Conservation (phyloP, 164 flowering plant species). For the Tinospora cordifolia region DNA sequence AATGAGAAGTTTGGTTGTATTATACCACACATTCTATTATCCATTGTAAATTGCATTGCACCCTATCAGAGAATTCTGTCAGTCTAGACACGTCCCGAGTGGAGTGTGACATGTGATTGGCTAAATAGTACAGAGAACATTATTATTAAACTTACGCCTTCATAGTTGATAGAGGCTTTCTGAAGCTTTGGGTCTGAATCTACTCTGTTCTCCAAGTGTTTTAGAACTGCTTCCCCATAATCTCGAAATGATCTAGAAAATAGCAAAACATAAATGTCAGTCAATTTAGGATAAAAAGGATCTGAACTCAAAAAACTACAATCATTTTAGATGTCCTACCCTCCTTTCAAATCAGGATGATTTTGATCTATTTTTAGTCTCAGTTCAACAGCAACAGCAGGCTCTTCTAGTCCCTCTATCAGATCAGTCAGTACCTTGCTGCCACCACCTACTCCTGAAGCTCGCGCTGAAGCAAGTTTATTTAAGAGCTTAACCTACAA, state of each 20-base stretch:
- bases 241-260: conserved; percentile 71
- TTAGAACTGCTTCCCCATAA: conserved; percentile 88
- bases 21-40: too few relatives aligned
- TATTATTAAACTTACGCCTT: conserved; percentile 63
- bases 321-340: conserved; percentile 36
- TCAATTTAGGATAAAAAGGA: not conserved
- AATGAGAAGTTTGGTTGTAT: too few relatives aligned
- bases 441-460: conserved; percentile 57
- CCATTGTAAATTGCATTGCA: too few relatives aligned
- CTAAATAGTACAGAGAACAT: not conserved
- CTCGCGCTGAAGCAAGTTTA: conserved; percentile 91
- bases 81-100: too few relatives aligned
- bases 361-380: conserved; percentile 78
- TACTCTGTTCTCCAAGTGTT: conserved; percentile 54
- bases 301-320: not conserved
- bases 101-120: not conserved
- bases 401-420: conserved; percentile 82
- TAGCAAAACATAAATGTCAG: not conserved
- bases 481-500: conserved; percentile 86
- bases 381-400: conserved; percentile 71
- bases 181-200: conserved; percentile 59
- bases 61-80: too few relatives aligned
- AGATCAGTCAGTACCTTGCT: conserved; percentile 88
- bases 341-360: conserved; percentile 79
- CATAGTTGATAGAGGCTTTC: conserved; percentile 86